Conservation (phyloP, 257 asterid species). For the Cruciata laevipes region DNA sequence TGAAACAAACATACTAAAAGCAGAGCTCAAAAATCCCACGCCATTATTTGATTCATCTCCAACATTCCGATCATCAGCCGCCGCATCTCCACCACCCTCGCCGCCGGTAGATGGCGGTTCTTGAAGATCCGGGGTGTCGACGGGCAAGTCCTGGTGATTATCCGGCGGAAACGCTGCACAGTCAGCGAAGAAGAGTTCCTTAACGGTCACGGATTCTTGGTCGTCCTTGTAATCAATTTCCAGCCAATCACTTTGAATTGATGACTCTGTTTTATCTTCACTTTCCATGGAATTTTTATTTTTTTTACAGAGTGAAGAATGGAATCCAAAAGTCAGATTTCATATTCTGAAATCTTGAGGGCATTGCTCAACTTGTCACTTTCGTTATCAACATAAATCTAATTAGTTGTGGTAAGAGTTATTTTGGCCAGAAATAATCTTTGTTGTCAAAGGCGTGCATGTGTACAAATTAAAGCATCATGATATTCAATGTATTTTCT, state of each 20-base stretch:
- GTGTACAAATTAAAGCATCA: neutral
- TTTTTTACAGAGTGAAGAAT: neutral
- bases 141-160: constrained; percentile 39
- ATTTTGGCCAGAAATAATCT: constrained; percentile 16
- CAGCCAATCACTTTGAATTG: constrained; percentile 43
- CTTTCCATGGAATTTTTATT: constrained; percentile 34
- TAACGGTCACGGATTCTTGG: constrained; percentile 6
- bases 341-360: constrained; percentile 1
- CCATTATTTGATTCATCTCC: constrained; percentile 18
- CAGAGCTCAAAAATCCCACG: constrained; percentile 20
- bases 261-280: constrained; percentile 27
- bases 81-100: neutral
- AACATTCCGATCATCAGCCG: constrained; percentile 20
- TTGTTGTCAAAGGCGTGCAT: neutral
- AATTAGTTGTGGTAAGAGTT: constrained; percentile 4
- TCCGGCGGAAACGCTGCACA: constrained; percentile 35
- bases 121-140: constrained; percentile 10
- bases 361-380: neutral
- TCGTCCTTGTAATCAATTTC: constrained; percentile 22
- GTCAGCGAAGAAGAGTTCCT: constrained; percentile 22
- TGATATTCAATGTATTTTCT: too few species aligned
- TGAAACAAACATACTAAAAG: constrained; percentile 19
- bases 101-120: constrained; percentile 11
- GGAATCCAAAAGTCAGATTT: neutral
- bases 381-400: neutral